Conservation (phyloP, 352 stramenopile genomes). For the Globisporangium radiosum region DNA sequence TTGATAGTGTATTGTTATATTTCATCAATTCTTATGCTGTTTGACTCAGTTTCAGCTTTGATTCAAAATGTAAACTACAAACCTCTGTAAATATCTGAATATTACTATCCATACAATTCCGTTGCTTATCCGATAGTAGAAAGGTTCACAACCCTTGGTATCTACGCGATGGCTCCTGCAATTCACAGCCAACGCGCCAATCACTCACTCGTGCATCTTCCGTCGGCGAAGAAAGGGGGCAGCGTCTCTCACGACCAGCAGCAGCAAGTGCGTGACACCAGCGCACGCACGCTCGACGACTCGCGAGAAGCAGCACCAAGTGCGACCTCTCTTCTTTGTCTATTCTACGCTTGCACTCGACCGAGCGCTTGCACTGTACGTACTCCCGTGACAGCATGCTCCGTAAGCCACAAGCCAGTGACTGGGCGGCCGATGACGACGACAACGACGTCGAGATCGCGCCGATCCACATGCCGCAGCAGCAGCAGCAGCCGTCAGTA, state of each 20-base stretch:
- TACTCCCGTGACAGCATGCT: constrained; percentile 36
- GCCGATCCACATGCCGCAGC: constrained; percentile 3
- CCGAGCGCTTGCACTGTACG: background rate
- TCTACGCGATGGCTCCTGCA: background rate
- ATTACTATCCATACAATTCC: background rate
- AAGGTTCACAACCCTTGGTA: background rate
- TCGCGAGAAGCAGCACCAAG: background rate
- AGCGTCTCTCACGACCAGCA: background rate
- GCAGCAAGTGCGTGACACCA: background rate
- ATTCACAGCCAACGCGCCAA: background rate
- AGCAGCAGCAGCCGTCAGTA: constrained; percentile 8
- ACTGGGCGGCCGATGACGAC: constrained; percentile 76
- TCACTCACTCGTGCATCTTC: background rate
- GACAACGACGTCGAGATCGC: constrained; percentile 57
- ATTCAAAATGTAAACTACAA: background rate
- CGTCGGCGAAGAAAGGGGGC: background rate
- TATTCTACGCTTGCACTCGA: background rate
- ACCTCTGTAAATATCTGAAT: background rate
- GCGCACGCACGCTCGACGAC: background rate
- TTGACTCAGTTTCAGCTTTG: background rate
- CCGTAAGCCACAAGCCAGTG: constrained; percentile 50
- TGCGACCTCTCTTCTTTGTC: background rate
- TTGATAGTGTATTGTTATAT: background rate
- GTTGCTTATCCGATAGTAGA: background rate
- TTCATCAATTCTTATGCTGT: background rate